phyloP scores from a whole-genome alignment of 192 early-diverging fungal species.

The Umbelopsis isabellina region DNA sequence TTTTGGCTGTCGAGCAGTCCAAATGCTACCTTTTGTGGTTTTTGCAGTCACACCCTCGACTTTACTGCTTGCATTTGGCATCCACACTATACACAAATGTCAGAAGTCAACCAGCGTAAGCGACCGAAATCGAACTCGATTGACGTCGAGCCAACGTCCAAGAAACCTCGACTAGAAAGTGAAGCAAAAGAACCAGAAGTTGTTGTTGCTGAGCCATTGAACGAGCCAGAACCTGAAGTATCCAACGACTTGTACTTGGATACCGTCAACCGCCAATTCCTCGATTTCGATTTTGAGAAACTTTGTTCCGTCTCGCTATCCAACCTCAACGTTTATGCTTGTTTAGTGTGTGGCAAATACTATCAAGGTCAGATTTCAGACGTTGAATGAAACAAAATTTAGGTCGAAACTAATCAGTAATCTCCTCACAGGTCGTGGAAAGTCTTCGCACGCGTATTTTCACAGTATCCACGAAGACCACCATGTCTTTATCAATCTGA shows the following conservation, averaged over 20 bases:
- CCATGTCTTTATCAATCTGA: constrained; percentile 93
- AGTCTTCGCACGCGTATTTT: constrained; percentile 90
- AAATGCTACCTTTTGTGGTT: too few species aligned
- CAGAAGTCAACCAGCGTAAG: not conserved
- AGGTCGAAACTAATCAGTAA: not conserved
- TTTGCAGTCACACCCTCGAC: constrained; percentile 3
- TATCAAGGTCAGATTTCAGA: constrained; percentile 69
- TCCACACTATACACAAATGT: not conserved
- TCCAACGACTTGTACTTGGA: constrained; percentile 73
- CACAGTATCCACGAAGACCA: constrained; percentile 95
- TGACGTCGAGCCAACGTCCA: constrained; percentile 5
- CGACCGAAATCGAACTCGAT: constrained; percentile 15
- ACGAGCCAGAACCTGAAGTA: not conserved
- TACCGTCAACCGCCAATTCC: constrained; percentile 79
- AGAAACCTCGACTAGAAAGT: not conserved
- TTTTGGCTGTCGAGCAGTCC: too few species aligned
- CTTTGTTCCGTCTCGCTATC: constrained; percentile 94
- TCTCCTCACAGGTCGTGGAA: constrained; percentile 72
- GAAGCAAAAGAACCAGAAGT: not conserved
- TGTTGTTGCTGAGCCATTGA: not conserved
- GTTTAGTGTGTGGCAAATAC: constrained; percentile 95
- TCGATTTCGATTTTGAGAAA: constrained; percentile 99
- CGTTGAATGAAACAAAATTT: not conserved
- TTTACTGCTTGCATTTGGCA: not conserved
- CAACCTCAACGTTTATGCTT: constrained; percentile 94